Base-by-base conservation (phyloP, 2,329 filamentous ascomycete species). In the Venturia oleaginea region DNA sequence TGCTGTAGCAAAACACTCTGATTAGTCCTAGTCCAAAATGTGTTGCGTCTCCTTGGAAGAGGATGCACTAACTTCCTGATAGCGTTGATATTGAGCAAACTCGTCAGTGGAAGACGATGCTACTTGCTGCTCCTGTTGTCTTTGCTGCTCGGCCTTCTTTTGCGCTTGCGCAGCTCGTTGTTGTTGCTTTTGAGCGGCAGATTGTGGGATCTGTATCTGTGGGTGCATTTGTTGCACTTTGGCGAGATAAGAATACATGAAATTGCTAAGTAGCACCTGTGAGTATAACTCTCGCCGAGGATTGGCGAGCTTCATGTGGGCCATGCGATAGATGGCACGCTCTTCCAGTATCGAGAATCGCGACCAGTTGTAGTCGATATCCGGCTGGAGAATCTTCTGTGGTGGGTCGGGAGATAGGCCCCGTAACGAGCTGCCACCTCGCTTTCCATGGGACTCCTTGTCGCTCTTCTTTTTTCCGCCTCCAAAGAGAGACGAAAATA, bases 211-310 rank as follows among this genome's bases (percentile, higher is more conserved):
- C 71, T 95, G 90, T 77, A 97, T 90, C 72, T 96, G 91, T 54
- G 94, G 94, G 75, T 99, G 94, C 91, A 97, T 97, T 71, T 95
- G 92, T 77, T 99, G 94, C 57, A 99, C 94, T 76, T 97, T 99
- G 67, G 94, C 94, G 68, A 99, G 84, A 75, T 99, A 99, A 65
- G 92, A 94, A 78, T 99, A 99, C 94, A 99, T 99, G 77, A 99
- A 99, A 75, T 99, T 99, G 77, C 92, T 97, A 69, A 99, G 84
- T 66, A 99, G 81, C 27, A 99, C 94, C 76, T 99, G 94, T 66
- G 93, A 97, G 72, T 96, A 89, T 62, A 99, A 79, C 48, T 93
- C 90, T 64, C 94, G 88, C 55, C 93, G 87, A 43, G 94, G 94
- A 73, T 99, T 97, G n/a, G 94, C 94, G 67, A 99, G 85, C 76